Evolutionary conservation across 2,329 filamentous ascomycete genomes (phyloP).

Genomic region (Epichloe amarillans): DNA sequence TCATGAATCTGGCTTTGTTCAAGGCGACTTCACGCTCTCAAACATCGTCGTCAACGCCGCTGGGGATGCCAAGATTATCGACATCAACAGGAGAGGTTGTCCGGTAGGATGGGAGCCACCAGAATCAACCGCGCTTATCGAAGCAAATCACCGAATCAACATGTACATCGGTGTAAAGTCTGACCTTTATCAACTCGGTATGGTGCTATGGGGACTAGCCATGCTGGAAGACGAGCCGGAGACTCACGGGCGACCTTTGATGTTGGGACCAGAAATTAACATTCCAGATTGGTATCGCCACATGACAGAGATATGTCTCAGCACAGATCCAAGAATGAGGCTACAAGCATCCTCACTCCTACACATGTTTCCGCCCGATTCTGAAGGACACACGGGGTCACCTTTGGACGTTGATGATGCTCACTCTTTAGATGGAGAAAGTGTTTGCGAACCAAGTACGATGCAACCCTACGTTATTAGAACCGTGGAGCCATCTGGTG

Average conservation of each 20-base stretch:
- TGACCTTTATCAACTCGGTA: conserved; percentile 88
- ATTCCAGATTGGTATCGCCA: conserved; percentile 70
- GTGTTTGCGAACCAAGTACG: conserved; percentile 21
- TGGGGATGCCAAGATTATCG: conserved; percentile 88
- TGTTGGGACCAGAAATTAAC: conserved; percentile 40
- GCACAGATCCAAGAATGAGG: conserved; percentile 57
- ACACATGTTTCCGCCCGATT: conserved; percentile 44
- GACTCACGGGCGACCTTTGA: conserved; percentile 56
- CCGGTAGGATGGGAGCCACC: conserved; percentile 96
- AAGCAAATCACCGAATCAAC: conserved; percentile 77
- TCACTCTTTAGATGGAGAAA: conserved; percentile 25
- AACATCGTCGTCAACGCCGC: conserved; percentile 87
- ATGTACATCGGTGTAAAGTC: conserved; percentile 99
- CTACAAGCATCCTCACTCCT: conserved; percentile 62
- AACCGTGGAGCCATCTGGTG: conserved; percentile 27
- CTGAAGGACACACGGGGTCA: conserved; percentile 10
- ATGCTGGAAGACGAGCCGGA: conserved; percentile 86
- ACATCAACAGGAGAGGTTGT: conserved; percentile 95
- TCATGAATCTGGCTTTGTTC: conserved; percentile 90
- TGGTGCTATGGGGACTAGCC: conserved; percentile 90
- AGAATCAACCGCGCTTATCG: conserved; percentile 73
- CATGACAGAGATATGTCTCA: conserved; percentile 66
- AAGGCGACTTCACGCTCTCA: conserved; percentile 92
- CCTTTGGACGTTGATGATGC: conserved; percentile 28
- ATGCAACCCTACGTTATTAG: conserved; percentile 22